Conservation (phyloP, 768 basidiomycete species). For the Suillus ampliporus region DNA sequence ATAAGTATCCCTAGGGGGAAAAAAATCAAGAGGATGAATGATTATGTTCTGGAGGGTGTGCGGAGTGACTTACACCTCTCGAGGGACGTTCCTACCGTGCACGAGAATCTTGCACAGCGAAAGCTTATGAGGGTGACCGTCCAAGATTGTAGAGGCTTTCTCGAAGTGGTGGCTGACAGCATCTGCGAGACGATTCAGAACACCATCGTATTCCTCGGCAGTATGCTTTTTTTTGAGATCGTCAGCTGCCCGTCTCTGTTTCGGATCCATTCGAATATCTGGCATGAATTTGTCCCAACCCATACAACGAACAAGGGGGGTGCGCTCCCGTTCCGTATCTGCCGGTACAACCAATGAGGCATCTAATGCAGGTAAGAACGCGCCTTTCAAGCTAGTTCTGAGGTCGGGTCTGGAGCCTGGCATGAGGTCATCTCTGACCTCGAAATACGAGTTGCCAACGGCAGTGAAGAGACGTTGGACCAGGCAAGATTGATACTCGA, state of each 20-base stretch:
- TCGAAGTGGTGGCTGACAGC: neutral
- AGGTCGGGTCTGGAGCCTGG: neutral
- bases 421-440: accelerated
- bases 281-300: neutral
- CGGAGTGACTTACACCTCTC: neutral
- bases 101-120: neutral
- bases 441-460: neutral
- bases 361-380: neutral
- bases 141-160: neutral
- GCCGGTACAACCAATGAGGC: neutral
- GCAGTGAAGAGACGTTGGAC: neutral
- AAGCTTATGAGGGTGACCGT: neutral
- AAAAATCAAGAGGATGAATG: accelerated
- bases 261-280: neutral
- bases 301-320: neutral
- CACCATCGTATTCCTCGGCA: neutral
- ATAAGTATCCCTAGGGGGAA: neutral
- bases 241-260: neutral
- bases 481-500: no score
- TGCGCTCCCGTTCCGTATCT: neutral
- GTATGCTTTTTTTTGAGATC: neutral
- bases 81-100: neutral
- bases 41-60: accelerated
- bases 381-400: neutral
- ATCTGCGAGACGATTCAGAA: neutral